A percentile compares a stretch with the other conserved stretches of the same genome.
Evolutionary conservation across 208 protist genomes (phyloP).

Genomic region (Herpetomonas tarakana): DNA sequence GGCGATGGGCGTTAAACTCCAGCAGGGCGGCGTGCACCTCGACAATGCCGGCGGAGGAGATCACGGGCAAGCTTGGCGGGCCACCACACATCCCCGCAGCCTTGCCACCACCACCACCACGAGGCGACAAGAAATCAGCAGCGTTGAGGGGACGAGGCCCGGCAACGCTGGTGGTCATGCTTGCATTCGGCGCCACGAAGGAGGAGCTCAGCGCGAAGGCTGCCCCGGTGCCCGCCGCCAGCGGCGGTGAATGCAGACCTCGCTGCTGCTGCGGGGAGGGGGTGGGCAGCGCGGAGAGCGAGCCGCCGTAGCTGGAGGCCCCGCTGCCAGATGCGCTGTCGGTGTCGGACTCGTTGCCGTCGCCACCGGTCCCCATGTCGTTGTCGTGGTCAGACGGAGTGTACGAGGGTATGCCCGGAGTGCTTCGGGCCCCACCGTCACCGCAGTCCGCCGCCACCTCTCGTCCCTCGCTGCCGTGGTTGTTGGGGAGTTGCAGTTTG

Average conservation of each 20-base stretch:
- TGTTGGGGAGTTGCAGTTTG: neutral
- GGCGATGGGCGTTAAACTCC: constrained; percentile 37
- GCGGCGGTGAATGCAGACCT: neutral
- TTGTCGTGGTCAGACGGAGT: no score
- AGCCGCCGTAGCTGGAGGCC: neutral
- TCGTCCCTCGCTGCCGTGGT: neutral
- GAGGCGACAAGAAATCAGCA: no score
- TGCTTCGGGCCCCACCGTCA: neutral
- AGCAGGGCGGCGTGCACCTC: constrained; percentile 46
- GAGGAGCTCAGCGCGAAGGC: neutral
- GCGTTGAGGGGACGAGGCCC: neutral
- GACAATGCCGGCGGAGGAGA: constrained; percentile 7
- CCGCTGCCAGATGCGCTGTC: neutral
- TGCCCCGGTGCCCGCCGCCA: no score
- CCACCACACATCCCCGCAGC: no score
- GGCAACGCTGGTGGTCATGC: neutral
- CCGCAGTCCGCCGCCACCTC: neutral
- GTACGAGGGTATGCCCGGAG: no score
- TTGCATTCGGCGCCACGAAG: neutral
- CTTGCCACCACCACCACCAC: no score
- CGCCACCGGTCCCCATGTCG: constrained; percentile 1
- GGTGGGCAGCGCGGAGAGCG: neutral
- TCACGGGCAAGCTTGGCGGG: constrained; percentile 6
- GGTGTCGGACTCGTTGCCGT: neutral
- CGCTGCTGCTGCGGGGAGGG: neutral